Evolutionary conservation across 257 asterid genomes (phyloP).

Genomic region (Solanum raphanifolium): DNA sequence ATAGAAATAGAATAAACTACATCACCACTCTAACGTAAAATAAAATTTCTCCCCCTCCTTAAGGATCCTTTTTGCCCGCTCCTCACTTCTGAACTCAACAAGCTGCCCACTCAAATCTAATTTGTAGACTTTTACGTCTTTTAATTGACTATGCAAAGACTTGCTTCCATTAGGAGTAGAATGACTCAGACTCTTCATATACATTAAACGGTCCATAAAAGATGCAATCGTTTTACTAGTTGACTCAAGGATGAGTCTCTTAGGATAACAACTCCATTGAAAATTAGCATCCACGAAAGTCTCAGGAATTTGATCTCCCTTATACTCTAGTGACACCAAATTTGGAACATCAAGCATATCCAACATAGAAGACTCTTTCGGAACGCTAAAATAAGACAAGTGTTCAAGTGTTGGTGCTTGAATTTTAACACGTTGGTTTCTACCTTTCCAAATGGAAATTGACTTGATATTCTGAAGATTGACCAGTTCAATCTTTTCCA

Average conservation of each 20-base stretch:
- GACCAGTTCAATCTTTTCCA: neutral
- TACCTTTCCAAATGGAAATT: neutral
- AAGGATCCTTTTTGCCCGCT: neutral
- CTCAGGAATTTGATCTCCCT: neutral
- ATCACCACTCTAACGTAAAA: neutral
- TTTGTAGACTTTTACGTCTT: neutral
- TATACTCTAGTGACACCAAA: neutral
- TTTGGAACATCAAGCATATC: neutral
- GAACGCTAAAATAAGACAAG: neutral
- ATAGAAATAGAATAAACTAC: neutral
- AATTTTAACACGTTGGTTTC: neutral
- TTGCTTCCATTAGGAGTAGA: neutral
- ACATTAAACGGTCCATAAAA: too few species aligned
- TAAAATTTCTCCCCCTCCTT: neutral
- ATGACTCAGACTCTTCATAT: neutral
- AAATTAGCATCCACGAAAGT: neutral
- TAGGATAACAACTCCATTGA: neutral
- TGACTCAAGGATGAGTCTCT: neutral
- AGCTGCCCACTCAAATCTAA: neutral
- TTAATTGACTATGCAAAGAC: too few species aligned
- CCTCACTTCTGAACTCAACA: neutral
- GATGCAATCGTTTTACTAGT: neutral
- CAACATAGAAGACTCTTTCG: neutral
- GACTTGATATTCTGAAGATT: neutral
- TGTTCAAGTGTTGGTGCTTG: neutral